Evolutionary conservation across 495 filamentous ascomycete species (phyloP).

Genomic region (Cercophora samala): DNA sequence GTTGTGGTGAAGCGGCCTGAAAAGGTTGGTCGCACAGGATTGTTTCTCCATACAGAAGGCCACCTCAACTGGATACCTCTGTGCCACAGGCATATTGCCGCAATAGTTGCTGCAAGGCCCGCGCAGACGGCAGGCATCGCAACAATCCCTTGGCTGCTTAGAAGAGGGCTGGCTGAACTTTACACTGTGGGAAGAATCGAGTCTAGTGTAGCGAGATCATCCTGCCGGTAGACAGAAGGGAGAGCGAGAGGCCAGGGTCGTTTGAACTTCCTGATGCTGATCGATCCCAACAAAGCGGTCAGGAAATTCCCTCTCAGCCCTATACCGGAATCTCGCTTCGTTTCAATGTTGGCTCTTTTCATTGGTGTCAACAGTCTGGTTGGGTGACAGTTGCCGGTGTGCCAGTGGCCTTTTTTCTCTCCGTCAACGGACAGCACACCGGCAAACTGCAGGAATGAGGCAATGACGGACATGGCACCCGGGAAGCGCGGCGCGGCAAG

Average conservation of each 20-base stretch:
- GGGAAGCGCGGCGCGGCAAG: slow-evolving; percentile 31
- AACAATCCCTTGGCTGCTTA: neutral
- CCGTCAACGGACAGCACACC: neutral
- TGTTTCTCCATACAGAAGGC: neutral
- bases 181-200: neutral
- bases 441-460: slow-evolving; percentile 21
- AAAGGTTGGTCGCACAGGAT: neutral
- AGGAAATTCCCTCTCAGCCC: neutral
- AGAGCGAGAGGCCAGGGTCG: neutral
- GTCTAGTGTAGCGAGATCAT: neutral
- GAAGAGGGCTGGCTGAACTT: neutral
- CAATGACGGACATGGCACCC: slow-evolving; percentile 29
- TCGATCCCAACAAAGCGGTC: neutral
- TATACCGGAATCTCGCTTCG: neutral
- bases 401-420: neutral
- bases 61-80: neutral
- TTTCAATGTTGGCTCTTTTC: neutral
- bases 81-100: neutral
- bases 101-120: neutral
- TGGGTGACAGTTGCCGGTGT: neutral
- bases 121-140: neutral
- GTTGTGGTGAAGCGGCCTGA: neutral
- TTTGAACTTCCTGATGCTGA: neutral
- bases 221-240: neutral
- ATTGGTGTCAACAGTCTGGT: neutral